Base-by-base conservation (phyloP, 2,329 filamentous ascomycete genomes). In the Juglanconis sp. region DNA sequence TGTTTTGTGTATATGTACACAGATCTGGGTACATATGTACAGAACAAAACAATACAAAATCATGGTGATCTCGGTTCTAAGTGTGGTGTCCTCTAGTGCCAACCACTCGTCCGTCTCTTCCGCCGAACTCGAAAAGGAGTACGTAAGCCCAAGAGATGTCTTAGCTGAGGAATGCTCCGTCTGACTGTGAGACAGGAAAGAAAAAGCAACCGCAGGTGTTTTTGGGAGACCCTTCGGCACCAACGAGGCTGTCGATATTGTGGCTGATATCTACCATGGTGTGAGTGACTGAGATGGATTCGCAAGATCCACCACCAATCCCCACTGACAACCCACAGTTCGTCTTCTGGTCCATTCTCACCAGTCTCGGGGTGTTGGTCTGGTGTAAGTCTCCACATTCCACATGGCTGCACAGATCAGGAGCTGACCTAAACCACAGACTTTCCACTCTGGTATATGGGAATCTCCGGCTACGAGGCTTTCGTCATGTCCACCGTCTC, bases 371-470 rank as follows among this genome's bases (percentile, higher is more conserved):
- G 32, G 81, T 99, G 49, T 81, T 91, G 47, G 89, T 99, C 49
- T 99, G 95, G 95, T 99, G 89, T 92, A 86, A 83, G 89, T 84
- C 31, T n/a, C 15, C n/a, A 10, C 48, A 11, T 50, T 24, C 46
- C 44, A 46, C 51, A 30, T 40, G 34, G 38, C 35, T 9, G 47
- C 46, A 17, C 7, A 40, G 34, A 40, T 42, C 54, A 42, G 44
- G 24, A 49, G 50, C 48, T 47, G 15, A 40, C 48, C 30, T 30
- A 24, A 57, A 13, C 15, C 3, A 2, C 64, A 92, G 89, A 96
- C 75, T 99, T 99, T 73, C 95, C 95, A 13, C 84, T 99, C 10
- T 99, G 95, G 95, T 87, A 97, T 73, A 99, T 99, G 95, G 95
- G 95, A 34, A 96, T 99, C 63, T 98, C 94, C 4, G 95, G 95